phyloP scores from a whole-genome alignment of 305 asterid genomes.

The Fraxinus albicans region DNA sequence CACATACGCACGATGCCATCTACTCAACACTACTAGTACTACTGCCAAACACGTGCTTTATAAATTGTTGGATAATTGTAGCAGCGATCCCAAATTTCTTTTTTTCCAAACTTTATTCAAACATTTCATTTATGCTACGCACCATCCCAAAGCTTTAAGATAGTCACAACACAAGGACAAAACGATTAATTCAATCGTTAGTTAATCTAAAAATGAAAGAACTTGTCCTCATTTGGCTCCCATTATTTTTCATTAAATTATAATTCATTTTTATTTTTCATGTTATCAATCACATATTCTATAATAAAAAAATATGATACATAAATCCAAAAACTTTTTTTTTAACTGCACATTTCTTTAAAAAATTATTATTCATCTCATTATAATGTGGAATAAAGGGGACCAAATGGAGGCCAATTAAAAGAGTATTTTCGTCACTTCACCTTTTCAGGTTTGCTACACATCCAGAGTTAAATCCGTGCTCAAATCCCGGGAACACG shows the following conservation, averaged over 20 bases:
- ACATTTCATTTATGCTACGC: not conserved
- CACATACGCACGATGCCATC: not conserved
- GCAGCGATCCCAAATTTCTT: not conserved
- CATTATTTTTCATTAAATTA: too few species aligned
- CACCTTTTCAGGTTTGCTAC: not conserved
- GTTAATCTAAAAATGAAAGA: not conserved
- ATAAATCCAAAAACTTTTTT: not conserved
- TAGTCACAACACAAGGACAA: not conserved
- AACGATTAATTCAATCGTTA: not conserved
- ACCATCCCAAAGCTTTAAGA: not conserved
- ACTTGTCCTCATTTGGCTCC: not conserved
- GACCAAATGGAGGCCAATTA: not conserved
- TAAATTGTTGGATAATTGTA: not conserved
- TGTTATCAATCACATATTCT: not conserved
- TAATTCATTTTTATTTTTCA: too few species aligned
- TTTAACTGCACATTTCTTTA: not conserved
- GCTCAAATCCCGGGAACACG: too few species aligned
- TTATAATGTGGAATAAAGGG: too few species aligned
- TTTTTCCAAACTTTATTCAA: not conserved
- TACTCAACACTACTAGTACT: not conserved
- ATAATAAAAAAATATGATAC: not conserved
- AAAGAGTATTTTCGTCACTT: not conserved
- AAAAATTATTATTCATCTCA: too few species aligned
- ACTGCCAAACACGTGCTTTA: not conserved
- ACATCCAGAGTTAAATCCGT: too few species aligned